phyloP scores from a whole-genome alignment of 768 basidiomycete genomes.

The Fomitopsis pulvina region DNA sequence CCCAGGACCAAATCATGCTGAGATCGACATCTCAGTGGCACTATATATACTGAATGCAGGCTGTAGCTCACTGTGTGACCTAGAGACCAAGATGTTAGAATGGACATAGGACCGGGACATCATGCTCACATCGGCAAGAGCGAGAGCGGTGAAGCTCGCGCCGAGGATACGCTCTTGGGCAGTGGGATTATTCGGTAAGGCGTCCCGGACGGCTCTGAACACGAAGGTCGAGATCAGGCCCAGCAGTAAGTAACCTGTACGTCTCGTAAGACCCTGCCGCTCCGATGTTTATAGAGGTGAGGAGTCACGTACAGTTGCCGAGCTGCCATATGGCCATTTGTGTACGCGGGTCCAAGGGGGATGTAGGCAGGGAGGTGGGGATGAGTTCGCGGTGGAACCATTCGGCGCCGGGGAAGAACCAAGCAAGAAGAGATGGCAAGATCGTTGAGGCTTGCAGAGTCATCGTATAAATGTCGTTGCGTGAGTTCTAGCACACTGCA shows the following conservation, averaged over 20 bases:
- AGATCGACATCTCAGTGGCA: not conserved
- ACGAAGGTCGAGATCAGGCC: conserved; percentile 61
- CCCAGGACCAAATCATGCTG: conserved; percentile 53
- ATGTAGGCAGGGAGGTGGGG: conserved; percentile 33
- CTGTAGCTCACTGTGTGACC: conserved; percentile 9
- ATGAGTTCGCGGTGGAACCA: conserved; percentile 68
- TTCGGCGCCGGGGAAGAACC: conserved; percentile 50
- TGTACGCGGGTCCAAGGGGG: conserved; percentile 41
- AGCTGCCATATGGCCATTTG: conserved; percentile 64
- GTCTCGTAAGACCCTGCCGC: not conserved
- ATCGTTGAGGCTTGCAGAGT: conserved; percentile 38
- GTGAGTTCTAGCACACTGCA: not conserved
- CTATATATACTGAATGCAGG: conserved; percentile 10
- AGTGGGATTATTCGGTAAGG: conserved; percentile 45
- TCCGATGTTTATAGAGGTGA: not conserved
- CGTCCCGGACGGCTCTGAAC: conserved; percentile 60
- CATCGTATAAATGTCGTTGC: not conserved
- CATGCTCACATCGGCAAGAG: conserved; percentile 60
- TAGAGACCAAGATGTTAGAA: not conserved
- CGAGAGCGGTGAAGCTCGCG: conserved; percentile 53
- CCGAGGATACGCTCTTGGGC: conserved; percentile 68
- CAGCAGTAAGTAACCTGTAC: conserved; percentile 52
- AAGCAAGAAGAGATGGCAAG: conserved; percentile 43
- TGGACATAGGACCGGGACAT: not conserved
- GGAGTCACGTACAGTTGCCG: conserved; percentile 55